Evolutionary conservation across 805 yeast species (phyloP).

Genomic region (Candida ponderosae): DNA sequence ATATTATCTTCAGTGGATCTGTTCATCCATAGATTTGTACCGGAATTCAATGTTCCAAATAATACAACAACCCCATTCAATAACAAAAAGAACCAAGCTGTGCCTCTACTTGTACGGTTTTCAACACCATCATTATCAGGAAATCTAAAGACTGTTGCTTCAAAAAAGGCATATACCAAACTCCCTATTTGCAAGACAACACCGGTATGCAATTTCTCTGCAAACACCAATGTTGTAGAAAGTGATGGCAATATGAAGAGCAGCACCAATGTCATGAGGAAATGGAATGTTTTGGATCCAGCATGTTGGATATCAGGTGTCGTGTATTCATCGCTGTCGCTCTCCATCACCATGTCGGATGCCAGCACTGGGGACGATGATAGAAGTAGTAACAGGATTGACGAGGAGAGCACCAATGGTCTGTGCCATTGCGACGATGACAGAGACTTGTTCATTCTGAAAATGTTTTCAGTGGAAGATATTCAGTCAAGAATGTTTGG

Average conservation of each 20-base stretch:
- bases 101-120: slow-evolving; percentile 58
- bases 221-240: slow-evolving; percentile 46
- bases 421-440: no score
- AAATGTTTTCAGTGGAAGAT: no score
- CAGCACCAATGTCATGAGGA: slow-evolving; percentile 43
- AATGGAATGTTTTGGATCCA: slow-evolving; percentile 52
- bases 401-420: no score
- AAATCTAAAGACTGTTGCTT: slow-evolving; percentile 49
- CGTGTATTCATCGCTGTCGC: slow-evolving; percentile 20
- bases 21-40: slow-evolving; percentile 32
- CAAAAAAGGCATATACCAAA: slow-evolving; percentile 45
- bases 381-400: no score
- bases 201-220: slow-evolving; percentile 38
- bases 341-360: slow-evolving; percentile 25
- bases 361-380: slow-evolving; percentile 1
- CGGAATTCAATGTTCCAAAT: slow-evolving; percentile 47
- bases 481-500: no score
- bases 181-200: slow-evolving; percentile 37
- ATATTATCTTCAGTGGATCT: slow-evolving; percentile 21
- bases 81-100: slow-evolving; percentile 53
- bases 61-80: slow-evolving; percentile 40
- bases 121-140: slow-evolving; percentile 63
- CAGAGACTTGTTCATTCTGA: no score
- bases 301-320: slow-evolving; percentile 35
- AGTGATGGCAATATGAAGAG: slow-evolving; percentile 50